A percentile compares a stretch with the other conserved stretches of the same genome.
phyloP scores from a whole-genome alignment of 1,284 basidiomycete species.

The Nidula niveotomentosa region DNA sequence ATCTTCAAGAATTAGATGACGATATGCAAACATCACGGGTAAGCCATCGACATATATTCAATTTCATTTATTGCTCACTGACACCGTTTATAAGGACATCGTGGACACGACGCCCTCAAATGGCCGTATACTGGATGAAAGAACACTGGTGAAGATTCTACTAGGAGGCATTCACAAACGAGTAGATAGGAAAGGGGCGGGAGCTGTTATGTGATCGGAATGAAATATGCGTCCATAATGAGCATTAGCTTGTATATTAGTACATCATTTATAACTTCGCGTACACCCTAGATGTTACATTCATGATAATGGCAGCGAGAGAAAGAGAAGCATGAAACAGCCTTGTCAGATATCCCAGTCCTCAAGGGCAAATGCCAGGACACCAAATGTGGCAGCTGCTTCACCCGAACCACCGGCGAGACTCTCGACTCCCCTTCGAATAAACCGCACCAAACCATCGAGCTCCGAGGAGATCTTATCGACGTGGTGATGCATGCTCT shows the following conservation, averaged over 20 bases:
- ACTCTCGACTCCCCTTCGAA: constrained; percentile 65
- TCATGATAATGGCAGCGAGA: background rate
- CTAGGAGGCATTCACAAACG: constrained; percentile 59
- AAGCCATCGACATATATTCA: constrained; percentile 15
- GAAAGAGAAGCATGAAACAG: background rate
- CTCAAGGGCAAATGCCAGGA: constrained; percentile 76
- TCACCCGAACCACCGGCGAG: constrained; percentile 55
- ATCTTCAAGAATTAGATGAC: constrained; percentile 49
- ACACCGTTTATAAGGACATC: constrained; percentile 41
- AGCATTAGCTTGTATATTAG: background rate
- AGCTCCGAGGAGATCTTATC: constrained; percentile 68
- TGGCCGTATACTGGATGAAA: constrained; percentile 31
- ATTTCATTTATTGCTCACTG: background rate
- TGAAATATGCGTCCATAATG: background rate
- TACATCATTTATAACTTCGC: background rate
- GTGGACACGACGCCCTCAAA: constrained; percentile 60
- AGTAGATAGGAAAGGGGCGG: constrained; percentile 31
- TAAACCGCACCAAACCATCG: constrained; percentile 66
- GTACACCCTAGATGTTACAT: background rate
- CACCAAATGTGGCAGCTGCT: constrained; percentile 62
- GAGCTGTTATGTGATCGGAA: background rate
- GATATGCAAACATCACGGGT: constrained; percentile 22
- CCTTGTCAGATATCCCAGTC: constrained; percentile 68
- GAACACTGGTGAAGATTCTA: constrained; percentile 45
- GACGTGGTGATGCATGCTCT: constrained; percentile 46